Conservation (phyloP, 2,329 filamentous ascomycete species). For the Colletotrichum orbiculare region DNA sequence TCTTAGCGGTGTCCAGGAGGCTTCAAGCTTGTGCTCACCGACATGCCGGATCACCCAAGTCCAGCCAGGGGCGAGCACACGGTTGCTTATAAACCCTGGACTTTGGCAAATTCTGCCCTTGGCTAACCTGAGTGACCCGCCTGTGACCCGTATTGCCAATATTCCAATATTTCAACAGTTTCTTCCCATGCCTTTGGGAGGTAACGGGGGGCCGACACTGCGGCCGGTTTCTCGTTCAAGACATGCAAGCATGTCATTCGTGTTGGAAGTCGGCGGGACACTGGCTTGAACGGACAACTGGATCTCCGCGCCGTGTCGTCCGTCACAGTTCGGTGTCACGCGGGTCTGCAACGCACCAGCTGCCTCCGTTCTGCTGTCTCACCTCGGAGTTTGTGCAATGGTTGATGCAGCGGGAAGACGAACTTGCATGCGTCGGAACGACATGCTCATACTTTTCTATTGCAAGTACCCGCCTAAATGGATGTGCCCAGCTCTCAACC, state of each 20-base stretch:
- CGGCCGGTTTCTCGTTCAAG: not conserved
- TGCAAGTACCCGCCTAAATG: too few relatives aligned
- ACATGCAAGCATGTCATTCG: not conserved
- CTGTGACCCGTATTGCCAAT: conserved; percentile 10
- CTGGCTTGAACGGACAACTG: too few relatives aligned
- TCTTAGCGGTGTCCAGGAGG: conserved; percentile 8
- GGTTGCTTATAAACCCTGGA: conserved; percentile 6
- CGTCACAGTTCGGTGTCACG: too few relatives aligned
- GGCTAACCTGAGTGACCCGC: conserved; percentile 31
- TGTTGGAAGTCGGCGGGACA: too few relatives aligned
- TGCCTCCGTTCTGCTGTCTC: not conserved
- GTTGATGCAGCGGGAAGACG: not conserved
- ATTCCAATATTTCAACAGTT: conserved; percentile 1
- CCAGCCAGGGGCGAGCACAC: not conserved
- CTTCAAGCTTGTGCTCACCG: conserved; percentile 16
- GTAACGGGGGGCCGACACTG: too few relatives aligned
- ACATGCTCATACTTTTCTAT: not conserved
- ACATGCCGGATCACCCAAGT: conserved; percentile 17
- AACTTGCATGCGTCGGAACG: conserved; percentile 7
- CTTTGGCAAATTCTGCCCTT: conserved; percentile 20
- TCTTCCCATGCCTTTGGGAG: conserved; percentile 4
- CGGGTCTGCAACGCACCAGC: not conserved
- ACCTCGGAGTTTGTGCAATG: not conserved
- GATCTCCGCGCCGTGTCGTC: too few relatives aligned
- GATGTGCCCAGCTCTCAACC: too few relatives aligned